These are phyloP conservation scores for Globisporangium sylvaticum DNA, from an alignment of 352 stramenopile species.

Conservation along the genomic window DNA sequence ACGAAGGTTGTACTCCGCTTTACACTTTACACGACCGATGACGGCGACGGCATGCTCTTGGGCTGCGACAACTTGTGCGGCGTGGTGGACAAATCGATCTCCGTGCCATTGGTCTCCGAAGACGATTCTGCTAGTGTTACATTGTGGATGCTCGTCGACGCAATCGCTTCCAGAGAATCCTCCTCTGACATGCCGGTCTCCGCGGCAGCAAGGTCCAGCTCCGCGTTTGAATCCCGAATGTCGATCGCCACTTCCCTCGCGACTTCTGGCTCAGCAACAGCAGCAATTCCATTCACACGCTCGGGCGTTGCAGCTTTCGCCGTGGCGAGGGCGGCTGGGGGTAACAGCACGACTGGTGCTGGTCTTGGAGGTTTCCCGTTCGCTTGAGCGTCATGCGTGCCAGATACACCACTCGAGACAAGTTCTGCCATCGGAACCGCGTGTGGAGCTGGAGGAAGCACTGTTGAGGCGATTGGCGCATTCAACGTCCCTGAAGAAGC, in stretches of 20 bases:
- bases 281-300: background rate
- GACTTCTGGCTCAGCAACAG: conserved; percentile 3
- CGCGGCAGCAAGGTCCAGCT: conserved; percentile 7
- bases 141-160: conserved; percentile 43
- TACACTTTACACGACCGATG: conserved; percentile 62
- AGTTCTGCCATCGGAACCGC: conserved; percentile 20
- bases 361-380: conserved; percentile 23
- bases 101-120: conserved; percentile 19
- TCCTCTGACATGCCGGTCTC: conserved; percentile 4
- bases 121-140: conserved; percentile 32
- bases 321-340: conserved; percentile 14
- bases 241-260: conserved; percentile 29
- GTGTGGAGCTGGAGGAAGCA: conserved; percentile 2
- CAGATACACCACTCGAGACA: conserved; percentile 6
- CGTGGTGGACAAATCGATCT: conserved; percentile 30
- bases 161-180: conserved; percentile 15
- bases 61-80: conserved; percentile 43
- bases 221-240: conserved; percentile 27
- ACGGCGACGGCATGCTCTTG: conserved; percentile 45
- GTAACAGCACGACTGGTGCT: conserved; percentile 37
- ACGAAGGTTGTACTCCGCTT: conserved; percentile 11
- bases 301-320: conserved; percentile 15
- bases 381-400: conserved; percentile 1
- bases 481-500: conserved; percentile 9
- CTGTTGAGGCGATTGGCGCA: background rate